Evolutionary conservation across 1,284 basidiomycete genomes (phyloP), one percentile per base, ranked within the genome.

Genomic region (Lignosus rhinocerotis): DNA sequence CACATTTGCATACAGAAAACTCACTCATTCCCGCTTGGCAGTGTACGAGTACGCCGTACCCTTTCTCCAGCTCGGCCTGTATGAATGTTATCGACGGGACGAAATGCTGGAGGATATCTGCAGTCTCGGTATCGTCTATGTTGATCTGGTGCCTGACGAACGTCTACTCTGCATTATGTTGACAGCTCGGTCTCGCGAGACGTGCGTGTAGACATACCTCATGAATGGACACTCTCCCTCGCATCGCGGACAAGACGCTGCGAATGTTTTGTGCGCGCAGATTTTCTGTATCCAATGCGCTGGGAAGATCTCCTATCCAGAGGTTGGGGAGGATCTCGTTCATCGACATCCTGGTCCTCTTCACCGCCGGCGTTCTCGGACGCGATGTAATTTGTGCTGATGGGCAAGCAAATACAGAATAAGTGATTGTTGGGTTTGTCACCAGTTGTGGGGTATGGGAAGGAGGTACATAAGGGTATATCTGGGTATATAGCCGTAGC

Each of bases 21-120:
- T 70, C 72, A 92, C 92, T 93, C 74, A 93, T 81, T 25, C 93
- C 93, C 25, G 92, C 93, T 56, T 91, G 86, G 70, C 93, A 95
- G 72, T 96, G 93, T 0, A 95, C 90, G 16, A 95, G 77, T 0
- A 96, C 88, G 1, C 88, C 88, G 31, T 86, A 79, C 0, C 83
- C 84, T 66, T 88, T 90, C 67, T 87, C 81, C 2, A 94, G 74
- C 62, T 93, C 89, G 12, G 82, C 80, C 62, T 89, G 80, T 54
- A 96, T 93, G 76, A 93, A 93, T 0, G 87, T 83, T 52, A 93
- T 90, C 1, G 87, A 85, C 1, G 87, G 83, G 2, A 92, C 78
- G 55, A 96, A 80, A 69, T 94, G 89, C 1, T 81, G 78, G 10
- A 95, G 80, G 32, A 94, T 81, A 69, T 96, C 93, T 41, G 81